Conservation (phyloP, 139 green algal genomes). For the Bryopsis sp. region DNA sequence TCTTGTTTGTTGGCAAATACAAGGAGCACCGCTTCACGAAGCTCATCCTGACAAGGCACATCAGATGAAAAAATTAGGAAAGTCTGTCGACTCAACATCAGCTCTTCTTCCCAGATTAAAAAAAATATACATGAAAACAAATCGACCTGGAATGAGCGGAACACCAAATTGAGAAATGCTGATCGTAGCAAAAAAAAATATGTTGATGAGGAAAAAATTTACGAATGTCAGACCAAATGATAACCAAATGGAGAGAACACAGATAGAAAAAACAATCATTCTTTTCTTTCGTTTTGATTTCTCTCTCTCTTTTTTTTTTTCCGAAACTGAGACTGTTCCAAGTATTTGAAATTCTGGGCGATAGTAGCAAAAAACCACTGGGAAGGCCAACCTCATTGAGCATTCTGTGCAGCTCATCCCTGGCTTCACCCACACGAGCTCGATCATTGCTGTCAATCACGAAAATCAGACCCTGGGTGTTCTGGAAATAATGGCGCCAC, state of each 20-base stretch:
- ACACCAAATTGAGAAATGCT: neutral
- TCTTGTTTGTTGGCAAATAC: constrained; percentile 99
- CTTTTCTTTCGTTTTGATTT: neutral
- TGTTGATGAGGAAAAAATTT: neutral
- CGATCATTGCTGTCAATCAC: constrained; percentile 97
- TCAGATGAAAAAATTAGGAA: neutral
- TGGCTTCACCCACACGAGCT: constrained; percentile 87
- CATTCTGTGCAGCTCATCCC: constrained; percentile 98
- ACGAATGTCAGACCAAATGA: no score
- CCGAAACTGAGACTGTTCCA: neutral
- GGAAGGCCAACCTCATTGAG: constrained; percentile 79
- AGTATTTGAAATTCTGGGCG: constrained; percentile 22
- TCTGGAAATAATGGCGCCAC: constrained; percentile 98
- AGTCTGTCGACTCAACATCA: neutral
- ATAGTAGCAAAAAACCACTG: neutral
- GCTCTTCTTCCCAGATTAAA: constrained; percentile 2
- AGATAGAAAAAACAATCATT: neutral
- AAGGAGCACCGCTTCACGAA: constrained; percentile 87
- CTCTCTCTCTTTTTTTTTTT: neutral
- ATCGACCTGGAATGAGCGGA: constrained; percentile 17
- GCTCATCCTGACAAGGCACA: constrained; percentile 73
- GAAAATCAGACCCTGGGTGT: constrained; percentile 98
- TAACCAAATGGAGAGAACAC: no score
- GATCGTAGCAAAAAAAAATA: constrained; percentile 3
- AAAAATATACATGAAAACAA: constrained; percentile 12